These are phyloP conservation scores for Saccharomyces paradoxus DNA, from an alignment of 805 yeast genomes.

Conservation along the genomic window DNA sequence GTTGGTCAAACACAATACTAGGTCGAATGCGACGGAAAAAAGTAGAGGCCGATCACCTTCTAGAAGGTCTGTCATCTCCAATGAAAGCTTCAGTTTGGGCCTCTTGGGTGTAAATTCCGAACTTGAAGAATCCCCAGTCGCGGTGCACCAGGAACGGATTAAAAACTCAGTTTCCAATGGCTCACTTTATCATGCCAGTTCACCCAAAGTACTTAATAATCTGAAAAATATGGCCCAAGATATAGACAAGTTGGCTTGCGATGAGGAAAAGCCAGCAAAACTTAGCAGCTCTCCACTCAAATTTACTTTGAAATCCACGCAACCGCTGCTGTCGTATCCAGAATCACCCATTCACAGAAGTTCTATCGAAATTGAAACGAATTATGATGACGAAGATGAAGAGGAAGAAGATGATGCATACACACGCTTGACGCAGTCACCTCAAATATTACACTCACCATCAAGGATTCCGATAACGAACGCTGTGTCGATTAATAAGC, in stretches of 20 bases:
- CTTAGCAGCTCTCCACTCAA: neutral
- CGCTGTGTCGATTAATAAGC: constrained; percentile 19
- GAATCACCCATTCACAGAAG: neutral
- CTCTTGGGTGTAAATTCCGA: neutral
- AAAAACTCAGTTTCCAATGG: neutral
- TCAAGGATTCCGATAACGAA: constrained; percentile 24
- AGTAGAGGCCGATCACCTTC: neutral
- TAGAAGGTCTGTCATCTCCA: constrained; percentile 12
- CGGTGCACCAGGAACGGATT: neutral
- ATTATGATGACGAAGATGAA: constrained; percentile 3
- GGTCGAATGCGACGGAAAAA: neutral
- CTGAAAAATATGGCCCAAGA: neutral
- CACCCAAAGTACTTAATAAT: neutral
- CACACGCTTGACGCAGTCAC: constrained; percentile 4
- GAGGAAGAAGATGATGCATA: constrained; percentile 4
- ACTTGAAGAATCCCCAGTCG: neutral
- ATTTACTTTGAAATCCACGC: constrained; percentile 19
- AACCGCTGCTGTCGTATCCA: constrained; percentile 13
- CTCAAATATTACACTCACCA: constrained; percentile 15
- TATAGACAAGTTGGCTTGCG: neutral
- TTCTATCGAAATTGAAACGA: neutral
- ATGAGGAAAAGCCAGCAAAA: neutral
- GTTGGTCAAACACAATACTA: constrained; percentile 24
- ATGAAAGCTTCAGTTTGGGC: constrained; percentile 9
- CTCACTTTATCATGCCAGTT: neutral